phyloP scores from a whole-genome alignment of 805 yeast species.

The Cyberlindnera misumaiensis region DNA sequence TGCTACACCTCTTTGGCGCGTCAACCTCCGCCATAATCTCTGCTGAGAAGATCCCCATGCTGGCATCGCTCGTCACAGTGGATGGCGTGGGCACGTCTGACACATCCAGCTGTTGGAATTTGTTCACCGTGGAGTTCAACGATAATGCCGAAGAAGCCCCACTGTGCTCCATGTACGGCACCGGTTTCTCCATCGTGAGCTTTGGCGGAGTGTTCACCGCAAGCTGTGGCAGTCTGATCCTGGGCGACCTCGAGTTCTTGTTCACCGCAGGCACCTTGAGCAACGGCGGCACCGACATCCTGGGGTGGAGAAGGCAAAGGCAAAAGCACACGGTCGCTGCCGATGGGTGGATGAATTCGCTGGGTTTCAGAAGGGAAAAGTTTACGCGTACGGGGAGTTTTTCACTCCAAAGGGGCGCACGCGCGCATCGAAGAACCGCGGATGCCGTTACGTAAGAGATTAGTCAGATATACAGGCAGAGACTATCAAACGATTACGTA shows the following conservation, averaged over 20 bases:
- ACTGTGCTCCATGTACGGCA: constrained; percentile 6
- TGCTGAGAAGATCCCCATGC: constrained; percentile 23
- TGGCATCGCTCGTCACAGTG: constrained; percentile 23
- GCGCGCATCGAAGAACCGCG: too few species aligned
- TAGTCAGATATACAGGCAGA: too few species aligned
- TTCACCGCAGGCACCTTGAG: constrained; percentile 38
- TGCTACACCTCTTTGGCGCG: neutral
- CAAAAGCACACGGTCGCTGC: too few species aligned
- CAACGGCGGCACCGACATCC: constrained; percentile 33
- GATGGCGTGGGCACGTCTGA: constrained; percentile 23
- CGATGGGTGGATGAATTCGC: too few species aligned
- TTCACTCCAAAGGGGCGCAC: too few species aligned
- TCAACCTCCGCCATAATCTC: constrained; percentile 25
- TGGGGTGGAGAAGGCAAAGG: too few species aligned
- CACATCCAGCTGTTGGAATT: constrained; percentile 15
- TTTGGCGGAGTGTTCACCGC: constrained; percentile 15
- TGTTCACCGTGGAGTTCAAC: constrained; percentile 16
- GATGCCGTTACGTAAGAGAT: too few species aligned
- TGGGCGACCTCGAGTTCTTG: constrained; percentile 36
- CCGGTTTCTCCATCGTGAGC: neutral
- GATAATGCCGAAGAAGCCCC: constrained; percentile 17
- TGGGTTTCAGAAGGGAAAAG: too few species aligned
- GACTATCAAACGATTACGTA: too few species aligned
- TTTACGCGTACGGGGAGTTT: too few species aligned
- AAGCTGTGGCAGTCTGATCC: constrained; percentile 35